A percentile compares a stretch with the other conserved stretches of the same genome.
Evolutionary conservation across 2,329 filamentous ascomycete genomes (phyloP).

Genomic region (Aaosphaeria arxii): DNA sequence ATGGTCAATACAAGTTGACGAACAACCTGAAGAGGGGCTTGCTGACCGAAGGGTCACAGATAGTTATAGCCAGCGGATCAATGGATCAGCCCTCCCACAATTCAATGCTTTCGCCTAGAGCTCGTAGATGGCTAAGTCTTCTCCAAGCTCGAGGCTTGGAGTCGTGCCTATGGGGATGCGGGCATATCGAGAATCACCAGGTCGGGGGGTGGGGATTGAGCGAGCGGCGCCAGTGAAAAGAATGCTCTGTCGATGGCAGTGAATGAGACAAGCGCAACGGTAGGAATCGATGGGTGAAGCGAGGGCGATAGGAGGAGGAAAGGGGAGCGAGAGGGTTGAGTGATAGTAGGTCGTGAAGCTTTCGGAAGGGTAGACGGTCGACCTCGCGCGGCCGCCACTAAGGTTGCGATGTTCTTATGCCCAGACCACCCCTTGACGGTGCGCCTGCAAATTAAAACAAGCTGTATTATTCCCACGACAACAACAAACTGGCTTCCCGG

Average conservation of each 20-base stretch:
- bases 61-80: constrained; percentile 1
- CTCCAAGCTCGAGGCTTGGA: constrained; percentile 33
- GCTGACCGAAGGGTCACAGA: constrained; percentile 11
- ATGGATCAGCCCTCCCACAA: background rate
- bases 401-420: constrained; percentile 9
- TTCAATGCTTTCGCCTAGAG: constrained; percentile 3
- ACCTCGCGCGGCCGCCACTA: constrained; percentile 7
- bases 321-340: constrained; percentile 1
- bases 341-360: constrained; percentile 11
- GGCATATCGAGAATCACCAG: constrained; percentile 17
- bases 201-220: constrained; percentile 8
- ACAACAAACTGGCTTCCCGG: constrained; percentile 12
- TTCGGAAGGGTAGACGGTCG: constrained; percentile 6
- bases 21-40: constrained; percentile 5
- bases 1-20: constrained; percentile 12
- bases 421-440: constrained; percentile 8
- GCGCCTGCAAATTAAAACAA: constrained; percentile 1
- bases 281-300: constrained; percentile 1
- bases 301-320: background rate
- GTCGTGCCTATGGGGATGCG: constrained; percentile 20
- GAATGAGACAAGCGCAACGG: background rate
- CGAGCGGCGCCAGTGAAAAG: constrained; percentile 6
- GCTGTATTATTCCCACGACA: constrained; percentile 1
- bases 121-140: constrained; percentile 7
- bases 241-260: background rate